Conservation (phyloP, 106 monocot species). For the Dendrobium huoshanense region DNA sequence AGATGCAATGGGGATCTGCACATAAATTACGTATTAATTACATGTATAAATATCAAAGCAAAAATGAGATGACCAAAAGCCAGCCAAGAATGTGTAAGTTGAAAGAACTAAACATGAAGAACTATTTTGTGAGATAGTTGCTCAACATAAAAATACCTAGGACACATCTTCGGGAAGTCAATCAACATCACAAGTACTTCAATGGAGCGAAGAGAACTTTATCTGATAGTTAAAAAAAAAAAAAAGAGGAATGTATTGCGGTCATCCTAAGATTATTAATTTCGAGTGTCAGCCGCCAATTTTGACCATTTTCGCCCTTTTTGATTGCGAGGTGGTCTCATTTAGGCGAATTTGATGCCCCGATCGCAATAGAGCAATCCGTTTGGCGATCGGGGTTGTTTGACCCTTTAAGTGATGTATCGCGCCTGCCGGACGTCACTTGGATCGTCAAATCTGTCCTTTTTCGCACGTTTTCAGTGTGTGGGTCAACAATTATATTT, state of each 20-base stretch:
- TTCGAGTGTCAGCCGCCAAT: no score
- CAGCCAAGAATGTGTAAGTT: background rate
- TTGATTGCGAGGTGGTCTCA: no score
- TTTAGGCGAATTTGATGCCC: no score
- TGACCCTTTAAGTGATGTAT: no score
- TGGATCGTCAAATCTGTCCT: no score
- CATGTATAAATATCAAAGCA: background rate
- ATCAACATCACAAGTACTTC: background rate
- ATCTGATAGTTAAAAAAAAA: background rate
- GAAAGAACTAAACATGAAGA: background rate
- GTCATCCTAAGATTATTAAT: background rate
- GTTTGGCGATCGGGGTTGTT: no score
- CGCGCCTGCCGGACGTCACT: no score
- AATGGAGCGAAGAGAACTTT: background rate
- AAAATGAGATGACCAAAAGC: background rate
- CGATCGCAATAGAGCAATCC: no score
- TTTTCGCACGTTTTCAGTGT: no score
- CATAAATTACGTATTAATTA: background rate
- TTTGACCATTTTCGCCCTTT: no score
- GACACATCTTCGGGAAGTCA: background rate
- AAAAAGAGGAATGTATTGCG: background rate
- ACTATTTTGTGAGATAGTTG: background rate
- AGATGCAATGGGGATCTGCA: conserved; percentile 55
- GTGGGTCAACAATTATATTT: no score
- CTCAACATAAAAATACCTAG: background rate